Conservation (phyloP, 2,329 filamentous ascomycete species). For the Nemania serpens region DNA sequence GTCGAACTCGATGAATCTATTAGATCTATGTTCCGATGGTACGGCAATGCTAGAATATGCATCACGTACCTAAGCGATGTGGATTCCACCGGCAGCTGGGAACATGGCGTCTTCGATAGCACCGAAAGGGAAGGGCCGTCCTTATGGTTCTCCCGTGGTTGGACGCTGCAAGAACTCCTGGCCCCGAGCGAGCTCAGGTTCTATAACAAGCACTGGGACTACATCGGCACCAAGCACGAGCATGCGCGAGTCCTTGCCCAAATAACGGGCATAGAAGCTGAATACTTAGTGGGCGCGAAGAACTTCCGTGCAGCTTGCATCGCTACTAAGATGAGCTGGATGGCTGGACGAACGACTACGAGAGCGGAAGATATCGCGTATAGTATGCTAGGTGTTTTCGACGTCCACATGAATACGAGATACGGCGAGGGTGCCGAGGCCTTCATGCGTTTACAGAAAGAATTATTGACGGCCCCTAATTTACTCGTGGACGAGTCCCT, state of each 20-base stretch:
- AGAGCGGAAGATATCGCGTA: constrained; percentile 38
- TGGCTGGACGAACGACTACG: constrained; percentile 33
- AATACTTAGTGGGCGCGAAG: constrained; percentile 3
- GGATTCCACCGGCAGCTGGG: not conserved
- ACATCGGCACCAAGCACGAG: constrained; percentile 30
- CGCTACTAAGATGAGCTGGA: constrained; percentile 40
- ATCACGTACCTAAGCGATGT: constrained; percentile 42
- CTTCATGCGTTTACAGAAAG: constrained; percentile 31
- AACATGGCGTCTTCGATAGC: not conserved
- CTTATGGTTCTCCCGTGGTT: constrained; percentile 27
- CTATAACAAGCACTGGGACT: constrained; percentile 33
- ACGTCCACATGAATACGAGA: constrained; percentile 38
- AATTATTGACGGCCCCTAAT: not conserved
- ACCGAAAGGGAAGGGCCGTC: constrained; percentile 17
- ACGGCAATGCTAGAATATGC: constrained; percentile 40
- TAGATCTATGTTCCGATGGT: constrained; percentile 40
- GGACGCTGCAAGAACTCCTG: constrained; percentile 28
- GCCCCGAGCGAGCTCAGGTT: constrained; percentile 34
- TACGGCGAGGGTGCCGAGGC: constrained; percentile 39
- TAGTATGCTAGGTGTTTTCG: constrained; percentile 39
- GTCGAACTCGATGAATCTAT: constrained; percentile 44
- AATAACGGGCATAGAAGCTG: constrained; percentile 38
- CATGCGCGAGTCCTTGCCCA: constrained; percentile 29
- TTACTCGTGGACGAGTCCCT: not conserved
- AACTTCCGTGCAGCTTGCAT: constrained; percentile 32